Percentiles rank a stretch among this genome's conserved stretches.
Evolutionary conservation across 2,329 filamentous ascomycete genomes (phyloP).

Genomic region (Botrytis aclada): DNA sequence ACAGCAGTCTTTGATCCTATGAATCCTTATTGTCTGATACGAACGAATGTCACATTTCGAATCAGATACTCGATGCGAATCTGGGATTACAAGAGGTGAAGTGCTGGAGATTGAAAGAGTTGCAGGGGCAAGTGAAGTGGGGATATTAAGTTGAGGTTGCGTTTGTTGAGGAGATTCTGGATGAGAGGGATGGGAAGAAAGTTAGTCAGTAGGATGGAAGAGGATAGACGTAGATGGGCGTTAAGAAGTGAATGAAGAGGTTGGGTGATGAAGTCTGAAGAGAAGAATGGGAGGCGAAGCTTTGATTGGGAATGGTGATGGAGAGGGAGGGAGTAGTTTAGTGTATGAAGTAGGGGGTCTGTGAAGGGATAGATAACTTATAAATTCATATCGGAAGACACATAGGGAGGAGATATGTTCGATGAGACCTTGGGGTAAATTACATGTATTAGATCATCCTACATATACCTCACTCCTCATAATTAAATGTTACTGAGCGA

Average conservation of each 20-base stretch:
- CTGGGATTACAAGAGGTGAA: too few relatives aligned
- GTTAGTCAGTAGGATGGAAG: not conserved
- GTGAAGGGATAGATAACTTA: too few relatives aligned
- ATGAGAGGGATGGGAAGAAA: not conserved
- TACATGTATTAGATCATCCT: not conserved
- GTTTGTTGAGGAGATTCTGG: not conserved
- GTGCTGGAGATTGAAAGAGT: too few relatives aligned
- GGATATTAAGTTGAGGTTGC: not conserved
- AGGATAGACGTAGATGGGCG: accelerated
- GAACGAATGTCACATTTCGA: too few relatives aligned
- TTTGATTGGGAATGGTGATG: not conserved
- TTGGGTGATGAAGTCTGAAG: not conserved
- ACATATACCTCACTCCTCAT: not conserved
- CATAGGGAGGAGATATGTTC: accelerated
- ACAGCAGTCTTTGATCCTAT: too few relatives aligned
- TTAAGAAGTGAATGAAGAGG: not conserved
- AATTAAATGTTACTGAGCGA: not conserved
- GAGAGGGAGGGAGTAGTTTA: too few relatives aligned
- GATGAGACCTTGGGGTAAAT: not conserved
- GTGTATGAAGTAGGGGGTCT: too few relatives aligned
- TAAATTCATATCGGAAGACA: not conserved
- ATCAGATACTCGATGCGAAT: too few relatives aligned
- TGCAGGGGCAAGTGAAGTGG: too few relatives aligned
- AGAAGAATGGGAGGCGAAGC: too few relatives aligned
- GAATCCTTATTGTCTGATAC: too few relatives aligned